Evolutionary conservation across 331 rosid genomes (phyloP), one percentile per base, ranked within the genome.

Genomic region (Saraca asoca): DNA sequence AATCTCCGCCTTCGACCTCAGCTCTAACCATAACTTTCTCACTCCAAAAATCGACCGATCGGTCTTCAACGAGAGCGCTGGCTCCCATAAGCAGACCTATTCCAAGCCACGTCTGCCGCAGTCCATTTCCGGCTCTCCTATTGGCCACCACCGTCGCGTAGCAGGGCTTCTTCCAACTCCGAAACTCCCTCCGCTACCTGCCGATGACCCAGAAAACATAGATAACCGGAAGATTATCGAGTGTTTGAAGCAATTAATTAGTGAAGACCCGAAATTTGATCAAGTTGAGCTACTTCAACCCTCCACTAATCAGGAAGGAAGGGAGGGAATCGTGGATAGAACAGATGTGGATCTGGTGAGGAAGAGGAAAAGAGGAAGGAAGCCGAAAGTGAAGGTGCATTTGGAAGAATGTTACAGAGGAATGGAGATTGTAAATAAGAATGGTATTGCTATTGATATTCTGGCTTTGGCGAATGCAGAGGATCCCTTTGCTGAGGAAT

Each of bases 21-120:
- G 61, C 55, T 71, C 86, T 34, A 34, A 90, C 38, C 39, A 71
- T 46, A 12, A 75, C 38, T 52, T 83, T 50, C 64, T 83, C 34
- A 62, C 70, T 42, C 95, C 95, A 64, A 78, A 74, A 71, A 79
- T 87, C 74, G 96, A 90, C 67, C 95, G 82, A 2, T 44, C 92
- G 0, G 41, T 69, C 46, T 90, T 90, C 82, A 87, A 90, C 67
- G 90, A 90, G 68, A 87, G 92, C 70, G 83, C 90, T 2, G 95
- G 96, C 0, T 78, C 96, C 14, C 90, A 83, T 59, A 95, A 95
- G 9, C 96, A 90, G 75, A 85, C 95, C 48, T 90, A 83, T 78
- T 85, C 95, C 9, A 72, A 86, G 9, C 81, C 82, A 8, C 78
- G 75, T 54, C 66, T 67, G 2, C 67, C 77, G 14, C 83, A 68